Evolutionary conservation across 2,329 filamentous ascomycete genomes (phyloP).

Genomic region (Talaromyces sp.): DNA sequence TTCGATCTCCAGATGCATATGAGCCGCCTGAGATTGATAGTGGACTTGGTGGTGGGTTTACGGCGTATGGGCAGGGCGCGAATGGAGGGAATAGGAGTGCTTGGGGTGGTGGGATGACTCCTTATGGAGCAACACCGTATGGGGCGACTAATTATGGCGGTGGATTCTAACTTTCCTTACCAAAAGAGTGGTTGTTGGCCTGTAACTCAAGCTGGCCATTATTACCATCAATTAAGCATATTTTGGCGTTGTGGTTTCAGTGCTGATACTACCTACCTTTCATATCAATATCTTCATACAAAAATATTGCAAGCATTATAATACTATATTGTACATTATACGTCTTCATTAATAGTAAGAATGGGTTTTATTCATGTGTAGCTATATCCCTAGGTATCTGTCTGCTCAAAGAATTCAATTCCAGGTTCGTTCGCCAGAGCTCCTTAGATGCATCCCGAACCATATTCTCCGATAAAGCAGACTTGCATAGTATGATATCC

Average conservation of each 20-base stretch:
- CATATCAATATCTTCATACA: not conserved
- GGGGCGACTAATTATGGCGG: slow-evolving; percentile 42
- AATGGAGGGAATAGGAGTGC: slow-evolving; percentile 54
- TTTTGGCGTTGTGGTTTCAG: slow-evolving; percentile 1
- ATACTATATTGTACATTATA: not conserved
- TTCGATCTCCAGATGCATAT: slow-evolving; percentile 48
- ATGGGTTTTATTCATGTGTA: not conserved
- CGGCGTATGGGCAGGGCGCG: slow-evolving; percentile 31
- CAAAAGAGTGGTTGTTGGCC: not conserved
- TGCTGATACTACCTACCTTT: not conserved
- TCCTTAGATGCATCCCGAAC: slow-evolving; percentile 4
- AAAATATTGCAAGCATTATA: not conserved
- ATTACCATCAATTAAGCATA: not conserved
- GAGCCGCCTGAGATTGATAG: slow-evolving; percentile 39
- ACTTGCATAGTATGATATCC: not conserved
- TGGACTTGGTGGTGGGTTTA: slow-evolving; percentile 41
- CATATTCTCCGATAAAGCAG: not conserved
- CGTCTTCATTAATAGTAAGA: not conserved
- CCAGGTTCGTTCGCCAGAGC: not conserved
- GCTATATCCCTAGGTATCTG: not conserved
- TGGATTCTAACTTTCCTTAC: not conserved
- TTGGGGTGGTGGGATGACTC: slow-evolving; percentile 63
- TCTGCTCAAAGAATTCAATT: not conserved
- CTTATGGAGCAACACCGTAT: slow-evolving; percentile 61
- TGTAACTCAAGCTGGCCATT: not conserved